These are phyloP conservation scores for Scheffersomyces titani DNA, from an alignment of 1,139 yeast species.

Conservation along the genomic window DNA sequence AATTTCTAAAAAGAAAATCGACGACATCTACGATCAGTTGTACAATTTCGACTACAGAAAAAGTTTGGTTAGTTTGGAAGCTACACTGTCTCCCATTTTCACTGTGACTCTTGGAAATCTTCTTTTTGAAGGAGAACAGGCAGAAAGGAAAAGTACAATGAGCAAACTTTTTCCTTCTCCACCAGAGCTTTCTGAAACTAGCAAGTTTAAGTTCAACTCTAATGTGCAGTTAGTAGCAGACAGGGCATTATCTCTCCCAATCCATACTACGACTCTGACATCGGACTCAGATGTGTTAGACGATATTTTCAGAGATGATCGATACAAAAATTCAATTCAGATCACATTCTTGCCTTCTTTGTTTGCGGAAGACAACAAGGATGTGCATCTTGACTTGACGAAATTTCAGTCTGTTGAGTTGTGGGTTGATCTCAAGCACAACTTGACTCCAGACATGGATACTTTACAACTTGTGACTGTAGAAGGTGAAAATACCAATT, in stretches of 20 bases:
- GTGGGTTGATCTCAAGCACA: conserved; percentile 48
- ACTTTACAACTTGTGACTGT: conserved; percentile 47
- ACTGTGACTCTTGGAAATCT: conserved; percentile 42
- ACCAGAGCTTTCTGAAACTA: conserved; percentile 5
- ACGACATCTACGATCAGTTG: conserved; percentile 16
- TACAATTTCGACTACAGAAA: conserved; percentile 20
- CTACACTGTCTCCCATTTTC: conserved; percentile 23
- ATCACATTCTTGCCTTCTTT: conserved; percentile 53
- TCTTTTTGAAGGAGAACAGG: conserved; percentile 24
- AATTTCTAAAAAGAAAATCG: conserved; percentile 7
- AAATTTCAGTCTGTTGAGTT: conserved; percentile 56
- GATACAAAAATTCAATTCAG: conserved; percentile 44
- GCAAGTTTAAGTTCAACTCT: conserved; percentile 38
- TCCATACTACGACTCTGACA: conserved; percentile 15
- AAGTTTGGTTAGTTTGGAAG: conserved; percentile 14
- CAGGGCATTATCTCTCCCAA: conserved; percentile 35
- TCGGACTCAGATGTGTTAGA: background rate
- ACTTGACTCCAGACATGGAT: conserved; percentile 39
- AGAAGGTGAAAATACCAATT: conserved; percentile 46
- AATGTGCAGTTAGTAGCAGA: conserved; percentile 44
- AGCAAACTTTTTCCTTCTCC: conserved; percentile 7
- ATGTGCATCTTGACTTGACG: conserved; percentile 17
- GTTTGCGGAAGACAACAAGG: conserved; percentile 19
- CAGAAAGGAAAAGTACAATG: conserved; percentile 1
- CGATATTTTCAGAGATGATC: conserved; percentile 22